Conservation (phyloP, 2,329 filamentous ascomycete species). For the Aspergillus floridensis region DNA sequence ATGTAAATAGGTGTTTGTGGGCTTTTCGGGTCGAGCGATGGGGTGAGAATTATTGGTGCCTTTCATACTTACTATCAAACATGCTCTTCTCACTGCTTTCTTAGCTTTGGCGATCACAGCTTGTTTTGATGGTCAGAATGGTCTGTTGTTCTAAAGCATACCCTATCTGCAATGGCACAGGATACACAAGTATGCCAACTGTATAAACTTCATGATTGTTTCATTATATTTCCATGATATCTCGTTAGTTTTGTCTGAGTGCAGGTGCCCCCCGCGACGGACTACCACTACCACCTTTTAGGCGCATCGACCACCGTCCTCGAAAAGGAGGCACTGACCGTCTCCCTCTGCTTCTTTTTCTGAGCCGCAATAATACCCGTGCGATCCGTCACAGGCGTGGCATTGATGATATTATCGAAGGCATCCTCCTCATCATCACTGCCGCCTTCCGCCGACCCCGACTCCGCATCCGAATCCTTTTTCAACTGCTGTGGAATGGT, state of each 20-base stretch:
- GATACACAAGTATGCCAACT: neutral
- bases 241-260: neutral
- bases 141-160: neutral
- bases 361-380: slow-evolving; percentile 69
- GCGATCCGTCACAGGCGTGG: slow-evolving; percentile 82
- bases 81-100: neutral
- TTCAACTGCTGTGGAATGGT: slow-evolving; percentile 40
- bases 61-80: neutral
- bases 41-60: neutral
- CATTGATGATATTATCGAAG: slow-evolving; percentile 91
- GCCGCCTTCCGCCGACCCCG: slow-evolving; percentile 62
- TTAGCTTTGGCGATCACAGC: neutral
- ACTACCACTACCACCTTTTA: slow-evolving; percentile 40
- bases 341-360: slow-evolving; percentile 52
- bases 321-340: slow-evolving; percentile 50
- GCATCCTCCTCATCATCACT: slow-evolving; percentile 58
- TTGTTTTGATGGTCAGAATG: neutral
- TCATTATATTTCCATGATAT: slow-evolving; percentile 2
- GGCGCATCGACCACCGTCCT: slow-evolving; percentile 50
- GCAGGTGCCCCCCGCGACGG: neutral
- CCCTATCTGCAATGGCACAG: neutral
- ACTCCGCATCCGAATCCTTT: slow-evolving; percentile 63
- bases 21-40: neutral
- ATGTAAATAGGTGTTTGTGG: slow-evolving; percentile 51
- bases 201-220: neutral